Conservation (phyloP, 768 basidiomycete genomes). For the Lentinula boryana region DNA sequence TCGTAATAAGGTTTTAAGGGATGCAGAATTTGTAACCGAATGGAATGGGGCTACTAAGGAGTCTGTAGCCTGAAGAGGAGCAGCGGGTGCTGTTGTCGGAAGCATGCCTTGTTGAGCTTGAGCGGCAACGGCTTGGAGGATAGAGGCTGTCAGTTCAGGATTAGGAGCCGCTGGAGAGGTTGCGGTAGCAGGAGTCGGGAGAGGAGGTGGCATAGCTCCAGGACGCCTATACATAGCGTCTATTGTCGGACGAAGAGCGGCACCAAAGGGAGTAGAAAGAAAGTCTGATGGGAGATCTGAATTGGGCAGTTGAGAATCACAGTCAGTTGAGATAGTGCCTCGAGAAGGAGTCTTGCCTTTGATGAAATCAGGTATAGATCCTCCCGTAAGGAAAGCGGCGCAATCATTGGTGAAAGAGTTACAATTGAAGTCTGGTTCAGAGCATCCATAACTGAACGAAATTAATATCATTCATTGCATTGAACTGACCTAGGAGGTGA, state of each 20-base stretch:
- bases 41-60: slow-evolving; percentile 61
- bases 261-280: slow-evolving; percentile 85
- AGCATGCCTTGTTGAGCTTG: slow-evolving; percentile 33
- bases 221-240: slow-evolving; percentile 79
- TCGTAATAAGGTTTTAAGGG: slow-evolving; percentile 60
- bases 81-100: slow-evolving; percentile 10
- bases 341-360: slow-evolving; percentile 45
- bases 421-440: slow-evolving; percentile 76
- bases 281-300: slow-evolving; percentile 77
- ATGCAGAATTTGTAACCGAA: slow-evolving; percentile 66
- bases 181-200: slow-evolving; percentile 22
- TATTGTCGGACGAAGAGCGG: slow-evolving; percentile 81
- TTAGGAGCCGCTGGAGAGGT: slow-evolving; percentile 30
- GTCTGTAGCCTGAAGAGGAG: slow-evolving; percentile 32
- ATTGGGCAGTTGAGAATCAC: not conserved
- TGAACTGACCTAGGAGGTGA: slow-evolving; percentile 65
- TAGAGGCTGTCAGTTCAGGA: slow-evolving; percentile 43
- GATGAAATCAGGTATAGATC: slow-evolving; percentile 75
- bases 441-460: not conserved
- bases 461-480: not conserved
- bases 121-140: slow-evolving; percentile 52
- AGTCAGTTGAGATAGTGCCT: not conserved
- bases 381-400: slow-evolving; percentile 81
- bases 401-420: slow-evolving; percentile 92
- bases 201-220: slow-evolving; percentile 27